Evolutionary conservation across 108 stramenopile species (phyloP), one percentile per base, ranked within the genome.

Genomic region (Chaetoceros tenuissimus): DNA sequence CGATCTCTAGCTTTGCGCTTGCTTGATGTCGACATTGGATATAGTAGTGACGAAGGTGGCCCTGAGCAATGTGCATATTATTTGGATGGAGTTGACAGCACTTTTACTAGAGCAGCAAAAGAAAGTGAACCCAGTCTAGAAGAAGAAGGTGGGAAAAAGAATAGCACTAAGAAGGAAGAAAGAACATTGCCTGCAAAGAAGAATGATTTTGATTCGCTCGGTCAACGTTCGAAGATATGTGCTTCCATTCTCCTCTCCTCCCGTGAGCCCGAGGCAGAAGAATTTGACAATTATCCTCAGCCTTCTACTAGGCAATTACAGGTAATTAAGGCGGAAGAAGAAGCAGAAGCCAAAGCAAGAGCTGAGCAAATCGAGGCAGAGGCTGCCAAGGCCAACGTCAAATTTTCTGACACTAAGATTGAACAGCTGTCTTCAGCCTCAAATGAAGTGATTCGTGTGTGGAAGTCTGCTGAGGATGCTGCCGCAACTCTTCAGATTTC

Each of bases 21-120:
- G 10, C 70, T 92, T 43, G 80, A 74, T 28, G 48, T 84, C 17
- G 90, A 92, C 62, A 59, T 92, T n/a, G 90, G 85, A 1, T 82
- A 92, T 64, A 88, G 86, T 53, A 88, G 87, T 53, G 90, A 92
- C 50, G 90, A 92, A 79, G 90, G 87, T 34, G 90, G 90, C n/a
- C 82, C 83, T 52, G 89, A 92, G 57, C 82, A 85, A 22, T 68
- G 78, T 61, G 82, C 77, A 23, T 85, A 75, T 62, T 92, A 68
- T 47, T 45, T 85, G 44, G 89, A 92, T 73, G 89, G 89, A 17
- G 77, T 92, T 28, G 89, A 92, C 64, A 60, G 66, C 26, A 75
- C 89, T 2, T 91, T 84, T 44, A 66, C 78, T 19, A 55, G 29
- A 19, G n/a, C 48, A 10, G 27, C 28, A 3, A 70, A 76, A 60